Evolutionary conservation across 2,329 filamentous ascomycete genomes (phyloP).

Genomic region (Nemania abortiva): DNA sequence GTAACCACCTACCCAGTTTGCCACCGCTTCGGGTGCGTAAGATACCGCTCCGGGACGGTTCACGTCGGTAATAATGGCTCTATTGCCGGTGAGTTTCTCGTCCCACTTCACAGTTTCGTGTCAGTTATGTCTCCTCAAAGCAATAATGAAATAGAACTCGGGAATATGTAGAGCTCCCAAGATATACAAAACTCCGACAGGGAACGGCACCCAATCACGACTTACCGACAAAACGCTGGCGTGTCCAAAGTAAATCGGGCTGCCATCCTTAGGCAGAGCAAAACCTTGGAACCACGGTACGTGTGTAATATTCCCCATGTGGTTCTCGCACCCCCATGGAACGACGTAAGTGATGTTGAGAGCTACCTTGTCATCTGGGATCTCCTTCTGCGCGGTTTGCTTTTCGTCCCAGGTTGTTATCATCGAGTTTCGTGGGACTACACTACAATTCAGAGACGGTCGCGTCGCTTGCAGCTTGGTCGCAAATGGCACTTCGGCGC

Average conservation of each 20-base stretch:
- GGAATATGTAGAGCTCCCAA: neutral
- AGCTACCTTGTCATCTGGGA: conserved; percentile 19
- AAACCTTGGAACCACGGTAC: conserved; percentile 31
- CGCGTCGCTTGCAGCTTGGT: conserved; percentile 26
- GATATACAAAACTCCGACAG: neutral
- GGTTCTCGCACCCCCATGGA: conserved; percentile 28
- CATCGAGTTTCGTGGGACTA: conserved; percentile 17
- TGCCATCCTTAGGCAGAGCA: conserved; percentile 26
- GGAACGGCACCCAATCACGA: neutral
- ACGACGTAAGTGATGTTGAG: conserved; percentile 23
- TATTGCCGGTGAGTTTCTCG: conserved; percentile 5
- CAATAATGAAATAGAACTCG: neutral
- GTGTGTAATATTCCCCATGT: conserved; percentile 2
- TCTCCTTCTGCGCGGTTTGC: neutral
- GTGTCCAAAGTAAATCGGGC: conserved; percentile 30
- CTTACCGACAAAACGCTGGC: conserved; percentile 29
- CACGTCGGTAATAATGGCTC: conserved; percentile 17
- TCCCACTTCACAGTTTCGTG: neutral
- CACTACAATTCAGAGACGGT: conserved; percentile 28
- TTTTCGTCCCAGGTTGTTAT: conserved; percentile 7
- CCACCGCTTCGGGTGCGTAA: conserved; percentile 10
- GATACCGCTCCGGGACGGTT: conserved; percentile 17
- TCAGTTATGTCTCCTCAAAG: conserved; percentile 6
- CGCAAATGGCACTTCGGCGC: conserved; percentile 24
- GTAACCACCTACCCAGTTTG: conserved; percentile 33